These are phyloP conservation scores for Vaccinium myrtillus DNA, from an alignment of 148 eudicot species.

Conservation along the genomic window DNA sequence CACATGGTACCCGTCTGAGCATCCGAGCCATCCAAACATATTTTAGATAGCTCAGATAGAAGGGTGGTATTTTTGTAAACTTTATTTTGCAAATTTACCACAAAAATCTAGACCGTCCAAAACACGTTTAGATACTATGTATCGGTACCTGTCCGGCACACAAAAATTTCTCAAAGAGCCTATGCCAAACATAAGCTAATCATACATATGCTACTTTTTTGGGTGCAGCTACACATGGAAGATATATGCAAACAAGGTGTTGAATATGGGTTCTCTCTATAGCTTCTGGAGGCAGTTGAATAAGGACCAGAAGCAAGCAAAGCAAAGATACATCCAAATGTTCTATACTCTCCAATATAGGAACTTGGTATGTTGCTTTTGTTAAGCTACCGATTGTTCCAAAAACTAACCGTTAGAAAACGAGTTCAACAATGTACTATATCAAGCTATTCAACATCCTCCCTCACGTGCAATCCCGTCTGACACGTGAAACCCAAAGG, in stretches of 20 bases:
- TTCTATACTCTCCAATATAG: slow-evolving; percentile 79
- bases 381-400: neutral
- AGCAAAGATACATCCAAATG: slow-evolving; percentile 79
- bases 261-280: slow-evolving; percentile 84
- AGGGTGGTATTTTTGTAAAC: too few relatives aligned
- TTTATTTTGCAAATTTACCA: too few relatives aligned
- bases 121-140: too few relatives aligned
- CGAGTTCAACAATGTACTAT: neutral
- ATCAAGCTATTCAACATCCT: neutral
- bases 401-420: neutral
- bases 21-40: too few relatives aligned
- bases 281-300: slow-evolving; percentile 72
- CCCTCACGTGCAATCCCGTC: neutral
- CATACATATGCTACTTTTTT: neutral
- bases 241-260: slow-evolving; percentile 85
- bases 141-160: too few relatives aligned
- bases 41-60: too few relatives aligned
- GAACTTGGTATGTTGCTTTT: slow-evolving; percentile 50
- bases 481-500: neutral
- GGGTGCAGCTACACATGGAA: slow-evolving; percentile 92
- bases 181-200: neutral
- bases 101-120: too few relatives aligned
- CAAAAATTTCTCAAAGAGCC: neutral
- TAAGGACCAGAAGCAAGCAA: slow-evolving; percentile 76
- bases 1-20: too few relatives aligned